phyloP scores from a whole-genome alignment of 129 eudicot genomes.

The Artemisia annua region DNA sequence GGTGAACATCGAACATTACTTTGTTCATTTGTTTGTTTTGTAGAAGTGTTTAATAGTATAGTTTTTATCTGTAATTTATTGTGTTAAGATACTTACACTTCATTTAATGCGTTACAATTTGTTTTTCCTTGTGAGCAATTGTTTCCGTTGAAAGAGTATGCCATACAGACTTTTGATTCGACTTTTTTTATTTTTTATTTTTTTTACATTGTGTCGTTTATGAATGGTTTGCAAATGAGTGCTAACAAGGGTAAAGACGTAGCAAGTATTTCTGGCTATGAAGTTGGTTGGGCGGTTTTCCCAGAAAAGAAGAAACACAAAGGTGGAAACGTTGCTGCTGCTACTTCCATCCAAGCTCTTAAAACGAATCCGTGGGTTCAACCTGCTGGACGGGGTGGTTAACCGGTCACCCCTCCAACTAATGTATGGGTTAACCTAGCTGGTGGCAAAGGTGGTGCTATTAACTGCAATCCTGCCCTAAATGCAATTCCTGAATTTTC shows the following conservation, averaged over 20 bases:
- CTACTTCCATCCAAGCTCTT: conserved; percentile 34
- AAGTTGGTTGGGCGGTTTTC: conserved; percentile 63
- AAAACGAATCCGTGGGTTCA: conserved; percentile 44
- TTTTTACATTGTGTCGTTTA: no score
- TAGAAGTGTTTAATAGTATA: no score
- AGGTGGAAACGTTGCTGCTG: conserved; percentile 33
- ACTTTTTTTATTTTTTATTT: no score
- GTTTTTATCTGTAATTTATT: no score
- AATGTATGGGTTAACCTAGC: conserved; percentile 34
- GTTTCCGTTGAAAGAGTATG: no score
- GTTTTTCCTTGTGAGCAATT: no score
- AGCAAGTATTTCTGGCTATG: no score
- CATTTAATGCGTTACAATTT: no score
- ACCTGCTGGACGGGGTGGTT: conserved; percentile 13
- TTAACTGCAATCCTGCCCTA: conserved; percentile 15
- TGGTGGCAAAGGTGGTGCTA: conserved; percentile 49
- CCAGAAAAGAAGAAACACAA: conserved; percentile 48
- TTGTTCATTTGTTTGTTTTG: no score
- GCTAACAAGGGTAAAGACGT: conserved; percentile 41
- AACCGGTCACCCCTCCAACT: conserved; percentile 41
- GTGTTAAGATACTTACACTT: no score
- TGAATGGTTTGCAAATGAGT: conserved; percentile 47
- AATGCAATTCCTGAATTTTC: conserved; percentile 44
- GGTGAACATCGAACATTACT: no score
- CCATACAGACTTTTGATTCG: no score